phyloP scores from a whole-genome alignment of 495 filamentous ascomycete genomes.

The Aspergillus haitiensis region DNA sequence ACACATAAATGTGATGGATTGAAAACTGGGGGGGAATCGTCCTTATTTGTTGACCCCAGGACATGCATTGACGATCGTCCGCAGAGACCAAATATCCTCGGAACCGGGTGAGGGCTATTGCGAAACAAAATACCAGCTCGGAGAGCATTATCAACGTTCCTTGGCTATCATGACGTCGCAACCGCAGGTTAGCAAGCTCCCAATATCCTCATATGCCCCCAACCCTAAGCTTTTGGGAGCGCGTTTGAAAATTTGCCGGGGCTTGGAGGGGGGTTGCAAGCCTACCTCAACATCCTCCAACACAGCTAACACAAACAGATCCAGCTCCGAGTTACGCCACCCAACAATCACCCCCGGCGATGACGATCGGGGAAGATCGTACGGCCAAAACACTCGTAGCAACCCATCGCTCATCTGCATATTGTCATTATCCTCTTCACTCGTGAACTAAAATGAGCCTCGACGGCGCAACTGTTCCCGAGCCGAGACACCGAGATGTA shows the following conservation, averaged over 20 bases:
- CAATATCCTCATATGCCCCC: no score
- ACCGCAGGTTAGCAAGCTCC: constrained; percentile 14
- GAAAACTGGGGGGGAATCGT: constrained; percentile 48
- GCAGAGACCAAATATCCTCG: constrained; percentile 79
- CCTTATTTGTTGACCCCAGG: constrained; percentile 73
- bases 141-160: constrained; percentile 84
- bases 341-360: constrained; percentile 84
- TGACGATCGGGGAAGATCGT: constrained; percentile 72
- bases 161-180: constrained; percentile 44
- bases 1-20: constrained; percentile 72
- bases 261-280: no score
- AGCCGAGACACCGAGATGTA: constrained; percentile 82
- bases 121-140: constrained; percentile 80
- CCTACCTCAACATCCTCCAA: constrained; percentile 86
- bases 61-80: constrained; percentile 81
- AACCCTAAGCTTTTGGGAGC: no score
- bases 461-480: constrained; percentile 91
- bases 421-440: constrained; percentile 69
- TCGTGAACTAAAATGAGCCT: constrained; percentile 77
- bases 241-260: no score
- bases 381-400: constrained; percentile 98
- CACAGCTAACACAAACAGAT: constrained; percentile 86
- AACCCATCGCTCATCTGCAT: constrained; percentile 80
- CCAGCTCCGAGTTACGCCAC: constrained; percentile 89
- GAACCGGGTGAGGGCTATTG: constrained; percentile 76